These are phyloP conservation scores for Trichodelitschia bisporula DNA, from an alignment of 495 filamentous ascomycete genomes.

Conservation along the genomic window DNA sequence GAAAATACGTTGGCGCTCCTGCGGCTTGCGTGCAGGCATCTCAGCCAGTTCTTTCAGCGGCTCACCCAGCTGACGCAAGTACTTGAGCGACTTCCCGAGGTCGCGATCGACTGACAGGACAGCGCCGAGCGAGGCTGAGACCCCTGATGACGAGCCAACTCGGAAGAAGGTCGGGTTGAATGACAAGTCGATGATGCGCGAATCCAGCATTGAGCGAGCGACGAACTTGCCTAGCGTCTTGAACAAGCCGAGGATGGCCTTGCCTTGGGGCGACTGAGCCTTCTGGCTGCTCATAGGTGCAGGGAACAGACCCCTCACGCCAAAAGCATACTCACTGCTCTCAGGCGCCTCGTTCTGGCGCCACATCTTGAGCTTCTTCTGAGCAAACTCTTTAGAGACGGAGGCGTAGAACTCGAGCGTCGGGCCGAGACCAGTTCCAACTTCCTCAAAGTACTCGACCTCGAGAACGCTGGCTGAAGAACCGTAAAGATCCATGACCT, in stretches of 20 bases:
- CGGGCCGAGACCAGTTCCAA: constrained; percentile 86
- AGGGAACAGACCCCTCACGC: constrained; percentile 69
- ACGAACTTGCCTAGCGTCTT: constrained; percentile 95
- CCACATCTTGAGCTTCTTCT: constrained; percentile 92
- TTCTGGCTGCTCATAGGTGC: constrained; percentile 71
- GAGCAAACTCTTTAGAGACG: constrained; percentile 91
- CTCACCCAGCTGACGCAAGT: constrained; percentile 66
- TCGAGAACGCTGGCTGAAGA: constrained; percentile 86
- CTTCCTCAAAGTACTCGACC: constrained; percentile 97
- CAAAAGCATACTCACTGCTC: constrained; percentile 67
- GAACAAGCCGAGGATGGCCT: constrained; percentile 66
- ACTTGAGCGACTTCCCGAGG: constrained; percentile 61
- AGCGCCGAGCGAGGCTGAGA: constrained; percentile 74
- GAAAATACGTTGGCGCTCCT: constrained; percentile 42
- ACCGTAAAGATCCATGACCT: constrained; percentile 99
- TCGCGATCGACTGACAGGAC: constrained; percentile 74
- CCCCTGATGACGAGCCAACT: constrained; percentile 44
- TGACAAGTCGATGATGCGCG: constrained; percentile 89
- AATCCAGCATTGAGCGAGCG: constrained; percentile 94
- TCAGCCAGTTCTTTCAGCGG: constrained; percentile 64
- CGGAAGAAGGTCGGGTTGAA: constrained; percentile 98
- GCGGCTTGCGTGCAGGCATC: constrained; percentile 39
- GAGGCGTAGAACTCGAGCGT: constrained; percentile 98
- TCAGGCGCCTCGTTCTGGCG: constrained; percentile 63
- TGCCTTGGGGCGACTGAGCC: constrained; percentile 45